A percentile compares a stretch with the other conserved stretches of the same genome.
Evolutionary conservation across 2,329 filamentous ascomycete species (phyloP).

Genomic region (Dothideomycetes sp.): DNA sequence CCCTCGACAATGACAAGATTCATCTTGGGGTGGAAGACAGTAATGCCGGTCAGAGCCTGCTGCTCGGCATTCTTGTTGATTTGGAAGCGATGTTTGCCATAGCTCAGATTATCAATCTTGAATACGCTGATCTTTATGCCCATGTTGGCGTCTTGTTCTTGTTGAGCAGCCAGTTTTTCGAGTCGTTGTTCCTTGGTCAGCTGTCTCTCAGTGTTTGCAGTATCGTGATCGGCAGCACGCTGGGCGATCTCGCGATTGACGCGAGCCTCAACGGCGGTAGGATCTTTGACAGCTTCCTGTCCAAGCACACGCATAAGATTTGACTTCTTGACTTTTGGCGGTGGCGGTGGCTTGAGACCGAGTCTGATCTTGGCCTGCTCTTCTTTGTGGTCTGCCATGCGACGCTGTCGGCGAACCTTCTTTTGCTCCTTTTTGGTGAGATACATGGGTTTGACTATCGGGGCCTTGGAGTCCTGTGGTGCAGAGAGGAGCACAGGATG

Average conservation of each 20-base stretch:
- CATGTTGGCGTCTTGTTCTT: slow-evolving; percentile 78
- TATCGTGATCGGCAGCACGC: slow-evolving; percentile 67
- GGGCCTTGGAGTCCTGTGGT: slow-evolving; percentile 75
- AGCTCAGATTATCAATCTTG: slow-evolving; percentile 79
- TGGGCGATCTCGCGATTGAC: slow-evolving; percentile 91
- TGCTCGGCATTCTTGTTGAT: slow-evolving; percentile 89
- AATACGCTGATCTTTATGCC: slow-evolving; percentile 83
- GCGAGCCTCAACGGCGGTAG: slow-evolving; percentile 88
- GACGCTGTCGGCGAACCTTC: slow-evolving; percentile 78
- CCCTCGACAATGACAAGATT: slow-evolving; percentile 89
- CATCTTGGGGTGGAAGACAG: slow-evolving; percentile 81
- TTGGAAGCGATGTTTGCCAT: slow-evolving; percentile 85
- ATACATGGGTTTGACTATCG: slow-evolving; percentile 79
- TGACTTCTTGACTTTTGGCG: slow-evolving; percentile 92
- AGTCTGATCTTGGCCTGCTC: slow-evolving; percentile 92
- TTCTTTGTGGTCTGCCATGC: slow-evolving; percentile 90
- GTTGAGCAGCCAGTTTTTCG: slow-evolving; percentile 73
- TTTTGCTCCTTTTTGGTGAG: slow-evolving; percentile 84
- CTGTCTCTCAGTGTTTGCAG: slow-evolving; percentile 73
- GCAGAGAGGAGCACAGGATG: slow-evolving; percentile 87
- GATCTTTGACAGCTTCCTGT: slow-evolving; percentile 87
- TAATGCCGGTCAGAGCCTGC: slow-evolving; percentile 75
- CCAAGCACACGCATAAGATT: slow-evolving; percentile 97
- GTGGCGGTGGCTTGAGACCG: slow-evolving; percentile 78
- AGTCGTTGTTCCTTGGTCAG: slow-evolving; percentile 78